Evolutionary conservation across 2,329 filamentous ascomycete species (phyloP).

Genomic region (Lizonia empirigonia): DNA sequence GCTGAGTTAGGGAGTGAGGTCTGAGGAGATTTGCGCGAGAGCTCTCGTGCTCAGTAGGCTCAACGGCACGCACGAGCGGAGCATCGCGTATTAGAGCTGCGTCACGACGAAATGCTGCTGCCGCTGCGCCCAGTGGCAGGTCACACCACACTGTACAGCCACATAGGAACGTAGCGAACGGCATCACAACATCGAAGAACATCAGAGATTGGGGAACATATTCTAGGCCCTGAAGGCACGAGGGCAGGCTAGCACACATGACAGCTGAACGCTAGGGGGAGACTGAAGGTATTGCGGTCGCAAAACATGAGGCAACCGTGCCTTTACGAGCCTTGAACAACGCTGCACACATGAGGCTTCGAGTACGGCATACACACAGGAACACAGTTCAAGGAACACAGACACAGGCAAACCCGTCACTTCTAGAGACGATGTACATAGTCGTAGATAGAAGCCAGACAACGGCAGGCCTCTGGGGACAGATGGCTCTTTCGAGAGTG

Average conservation of each 20-base stretch:
- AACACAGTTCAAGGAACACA: slow-evolving; percentile 9
- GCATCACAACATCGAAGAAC: slow-evolving; percentile 8
- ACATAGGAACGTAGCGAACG: slow-evolving; percentile 8
- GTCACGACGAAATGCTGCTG: too few species aligned
- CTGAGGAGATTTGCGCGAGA: too few species aligned
- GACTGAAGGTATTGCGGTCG: slow-evolving; percentile 25
- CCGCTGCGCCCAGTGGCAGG: too few species aligned
- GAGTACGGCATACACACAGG: slow-evolving; percentile 11
- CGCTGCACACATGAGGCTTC: slow-evolving; percentile 1
- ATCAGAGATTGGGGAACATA: neutral
- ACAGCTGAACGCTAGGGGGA: slow-evolving; percentile 20
- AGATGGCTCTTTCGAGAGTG: slow-evolving; percentile 6
- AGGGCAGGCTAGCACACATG: too few species aligned
- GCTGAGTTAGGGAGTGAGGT: too few species aligned
- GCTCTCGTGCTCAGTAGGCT: too few species aligned
- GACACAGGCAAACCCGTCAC: slow-evolving; percentile 12
- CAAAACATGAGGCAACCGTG: slow-evolving; percentile 20
- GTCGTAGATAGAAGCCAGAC: too few species aligned
- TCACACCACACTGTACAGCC: slow-evolving; percentile 14
- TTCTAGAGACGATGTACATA: slow-evolving; percentile 12
- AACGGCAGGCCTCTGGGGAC: too few species aligned
- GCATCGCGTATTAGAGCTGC: too few species aligned
- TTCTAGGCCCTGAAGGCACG: too few species aligned
- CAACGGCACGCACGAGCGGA: too few species aligned
- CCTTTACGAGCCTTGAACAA: slow-evolving; percentile 23